These are phyloP conservation scores for Amanita rubescens DNA, from an alignment of 768 basidiomycete species.

Conservation along the genomic window DNA sequence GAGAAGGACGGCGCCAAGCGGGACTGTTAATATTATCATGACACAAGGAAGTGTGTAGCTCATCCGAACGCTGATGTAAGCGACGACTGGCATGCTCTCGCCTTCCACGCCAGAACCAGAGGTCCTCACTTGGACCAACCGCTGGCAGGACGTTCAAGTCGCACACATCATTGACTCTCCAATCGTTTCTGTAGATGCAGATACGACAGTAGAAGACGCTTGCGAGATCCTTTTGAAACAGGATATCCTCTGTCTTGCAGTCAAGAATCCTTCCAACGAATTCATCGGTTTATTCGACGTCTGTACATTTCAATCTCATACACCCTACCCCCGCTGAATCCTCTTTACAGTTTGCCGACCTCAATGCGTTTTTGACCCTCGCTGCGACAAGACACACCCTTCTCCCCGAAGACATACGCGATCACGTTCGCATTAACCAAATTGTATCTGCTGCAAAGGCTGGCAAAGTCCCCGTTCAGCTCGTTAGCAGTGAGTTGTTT, in stretches of 20 bases:
- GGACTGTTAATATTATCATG: too few species aligned
- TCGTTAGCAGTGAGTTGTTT: conserved; percentile 65
- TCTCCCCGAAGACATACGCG: conserved; percentile 49
- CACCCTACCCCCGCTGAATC: too few species aligned
- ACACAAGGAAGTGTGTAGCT: conserved; percentile 16
- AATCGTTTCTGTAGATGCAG: conserved; percentile 59
- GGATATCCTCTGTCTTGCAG: conserved; percentile 56
- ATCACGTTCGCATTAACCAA: conserved; percentile 52
- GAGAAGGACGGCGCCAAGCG: too few species aligned
- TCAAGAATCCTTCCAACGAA: conserved; percentile 36
- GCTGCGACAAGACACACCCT: conserved; percentile 75
- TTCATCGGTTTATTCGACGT: conserved; percentile 72
- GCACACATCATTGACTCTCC: conserved; percentile 67
- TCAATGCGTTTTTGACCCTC: conserved; percentile 81
- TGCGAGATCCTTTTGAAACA: conserved; percentile 69
- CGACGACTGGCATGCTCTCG: too few species aligned
- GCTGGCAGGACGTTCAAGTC: conserved; percentile 53
- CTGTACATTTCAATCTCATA: too few species aligned
- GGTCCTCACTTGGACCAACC: conserved; percentile 42
- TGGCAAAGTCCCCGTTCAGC: conserved; percentile 64
- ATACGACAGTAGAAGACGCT: conserved; percentile 73
- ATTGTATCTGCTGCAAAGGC: conserved; percentile 71
- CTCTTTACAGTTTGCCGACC: conserved; percentile 63
- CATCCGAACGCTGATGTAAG: conserved; percentile 22
- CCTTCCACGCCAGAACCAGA: conserved; percentile 21